Base-by-base conservation (phyloP, 257 asterid species). In the Gynochthodes officinalis region DNA sequence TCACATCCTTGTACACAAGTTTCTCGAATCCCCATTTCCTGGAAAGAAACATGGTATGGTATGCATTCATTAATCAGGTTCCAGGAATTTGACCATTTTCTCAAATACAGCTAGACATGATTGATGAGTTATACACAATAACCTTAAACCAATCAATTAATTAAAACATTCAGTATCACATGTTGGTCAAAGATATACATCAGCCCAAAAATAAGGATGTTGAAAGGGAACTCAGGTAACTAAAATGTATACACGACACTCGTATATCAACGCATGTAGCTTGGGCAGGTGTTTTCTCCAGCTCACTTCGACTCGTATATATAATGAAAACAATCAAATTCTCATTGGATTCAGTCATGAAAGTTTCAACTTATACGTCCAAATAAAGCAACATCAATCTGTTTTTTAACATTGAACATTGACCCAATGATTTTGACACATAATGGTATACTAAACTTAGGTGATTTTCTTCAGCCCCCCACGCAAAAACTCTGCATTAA, bases 11-110 rank as follows among this genome's bases (percentile, higher is more conserved):
- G 85, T 80, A 90, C 42, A 90, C 97, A 15, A 90, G 84, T 80
- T 90, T 90, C 88, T 90, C 97, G 60, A 90, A 89, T 61, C 97
- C 97, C 97, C 97, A 90, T 81, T 90, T 89, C 86, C 97, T 90
- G 67, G 57, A 66, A 13, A 64, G 23, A 0, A 55, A 55, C 37
- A 9, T 53, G 58, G 32, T 10, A 65, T 14, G 10, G n/a, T 13
- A 14, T 14, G 13, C 2, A 15, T 61, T 7, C 14, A 57, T 11
- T 25, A 11, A 0, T 13, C 63, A 0, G 13, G 21, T 58, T 58
- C 64, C 21, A 28, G 21, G 21, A 13, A 30, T 28, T 58, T 58
- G 5, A 57, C 37, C 12, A 35, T 33, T 27, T 27, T 57, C 13
- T 3, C 7, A 28, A 12, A n/a, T n/a, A n/a, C n/a, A n/a, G n/a